These are phyloP conservation scores for Macrolepiota dolichaula DNA, from an alignment of 768 basidiomycete genomes.

Conservation along the genomic window DNA sequence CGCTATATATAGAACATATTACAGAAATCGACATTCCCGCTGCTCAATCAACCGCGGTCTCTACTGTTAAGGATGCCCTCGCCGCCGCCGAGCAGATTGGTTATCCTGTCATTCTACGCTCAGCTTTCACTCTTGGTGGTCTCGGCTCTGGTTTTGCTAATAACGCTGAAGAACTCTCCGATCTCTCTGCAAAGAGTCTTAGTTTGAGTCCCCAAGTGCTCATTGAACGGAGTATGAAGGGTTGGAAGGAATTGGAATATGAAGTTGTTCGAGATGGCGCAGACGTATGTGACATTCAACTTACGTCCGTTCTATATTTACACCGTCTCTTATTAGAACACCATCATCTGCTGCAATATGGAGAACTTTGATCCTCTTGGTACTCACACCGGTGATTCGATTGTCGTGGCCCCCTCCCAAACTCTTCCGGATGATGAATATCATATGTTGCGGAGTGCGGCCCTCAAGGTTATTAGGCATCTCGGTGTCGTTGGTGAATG, in stretches of 20 bases:
- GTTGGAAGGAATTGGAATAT: conserved; percentile 99
- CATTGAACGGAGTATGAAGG: conserved; percentile 97
- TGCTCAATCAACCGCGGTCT: conserved; percentile 94
- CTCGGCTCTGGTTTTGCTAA: conserved; percentile 98
- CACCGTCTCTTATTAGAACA: conserved; percentile 58
- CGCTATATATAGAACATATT: conserved; percentile 11
- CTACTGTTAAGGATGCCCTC: conserved; percentile 90
- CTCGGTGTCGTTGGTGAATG: conserved; percentile 92
- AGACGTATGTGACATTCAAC: conserved; percentile 61
- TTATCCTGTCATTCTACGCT: conserved; percentile 95
- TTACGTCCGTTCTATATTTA: conserved; percentile 6
- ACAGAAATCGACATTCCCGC: conserved; percentile 97
- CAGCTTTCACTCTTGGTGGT: conserved; percentile 96
- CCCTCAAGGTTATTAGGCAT: conserved; percentile 92
- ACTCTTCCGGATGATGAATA: conserved; percentile 97
- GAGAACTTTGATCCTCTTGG: conserved; percentile 99
- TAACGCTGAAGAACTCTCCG: conserved; percentile 90
- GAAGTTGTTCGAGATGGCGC: conserved; percentile 98
- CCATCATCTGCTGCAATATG: conserved; percentile 99
- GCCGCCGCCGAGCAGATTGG: conserved; percentile 89
- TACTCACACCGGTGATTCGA: conserved; percentile 98
- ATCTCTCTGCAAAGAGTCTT: conserved; percentile 88
- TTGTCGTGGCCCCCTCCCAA: conserved; percentile 98
- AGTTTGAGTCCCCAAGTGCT: conserved; percentile 92
- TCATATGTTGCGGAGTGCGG: conserved; percentile 97